Evolutionary conservation across 2,329 filamentous ascomycete genomes (phyloP).

Genomic region (Aschersonia sp.): DNA sequence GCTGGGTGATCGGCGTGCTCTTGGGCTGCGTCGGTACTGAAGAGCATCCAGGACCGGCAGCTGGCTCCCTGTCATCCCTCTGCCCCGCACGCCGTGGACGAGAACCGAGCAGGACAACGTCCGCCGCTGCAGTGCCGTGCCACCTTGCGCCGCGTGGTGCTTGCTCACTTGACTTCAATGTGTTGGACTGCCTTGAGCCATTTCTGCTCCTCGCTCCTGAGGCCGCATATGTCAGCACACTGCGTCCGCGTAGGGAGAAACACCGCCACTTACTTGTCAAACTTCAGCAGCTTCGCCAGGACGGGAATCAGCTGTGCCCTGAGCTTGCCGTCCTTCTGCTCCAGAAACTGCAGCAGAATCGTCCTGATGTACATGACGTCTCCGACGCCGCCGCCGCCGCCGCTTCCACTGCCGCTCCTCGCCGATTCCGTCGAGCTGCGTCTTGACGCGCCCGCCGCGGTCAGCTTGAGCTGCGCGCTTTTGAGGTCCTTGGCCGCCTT

Average conservation of each 20-base stretch:
- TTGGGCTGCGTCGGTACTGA: too few relatives aligned
- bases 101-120: too few relatives aligned
- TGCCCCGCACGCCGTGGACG: too few relatives aligned
- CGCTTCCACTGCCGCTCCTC: slow-evolving; percentile 16
- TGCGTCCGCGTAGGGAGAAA: too few relatives aligned
- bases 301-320: slow-evolving; percentile 66
- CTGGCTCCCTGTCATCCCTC: too few relatives aligned
- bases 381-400: slow-evolving; percentile 12
- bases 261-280: slow-evolving; percentile 49
- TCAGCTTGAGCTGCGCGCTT: slow-evolving; percentile 31
- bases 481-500: slow-evolving; percentile 58
- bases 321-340: slow-evolving; percentile 65
- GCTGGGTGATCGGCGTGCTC: too few relatives aligned
- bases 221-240: not conserved
- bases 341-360: slow-evolving; percentile 65
- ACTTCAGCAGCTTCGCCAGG: slow-evolving; percentile 58
- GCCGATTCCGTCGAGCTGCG: slow-evolving; percentile 25
- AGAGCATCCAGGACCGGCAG: too few relatives aligned
- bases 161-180: slow-evolving; percentile 18
- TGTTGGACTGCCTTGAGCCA: slow-evolving; percentile 64
- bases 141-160: not conserved
- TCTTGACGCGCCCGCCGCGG: slow-evolving; percentile 24
- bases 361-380: slow-evolving; percentile 63
- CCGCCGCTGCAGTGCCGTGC: not conserved
- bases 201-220: slow-evolving; percentile 60